A percentile compares a stretch with the other conserved stretches of the same genome.
Evolutionary conservation across 495 filamentous ascomycete species (phyloP).

Genomic region (Aspergillus bertholletiae): DNA sequence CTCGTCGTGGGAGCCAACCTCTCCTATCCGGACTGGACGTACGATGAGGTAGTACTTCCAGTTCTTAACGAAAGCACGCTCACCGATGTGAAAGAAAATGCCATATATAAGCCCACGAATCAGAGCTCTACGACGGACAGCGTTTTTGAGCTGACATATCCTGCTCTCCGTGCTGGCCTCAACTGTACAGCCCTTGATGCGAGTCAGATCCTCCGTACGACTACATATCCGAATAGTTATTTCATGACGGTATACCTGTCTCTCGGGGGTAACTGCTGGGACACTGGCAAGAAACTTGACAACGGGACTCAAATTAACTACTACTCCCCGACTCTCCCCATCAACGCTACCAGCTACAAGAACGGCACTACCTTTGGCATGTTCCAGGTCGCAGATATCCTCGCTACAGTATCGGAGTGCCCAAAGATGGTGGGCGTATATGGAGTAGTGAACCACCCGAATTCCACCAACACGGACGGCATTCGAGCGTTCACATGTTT

Average conservation of each 20-base stretch:
- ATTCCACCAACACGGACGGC: conserved; percentile 5
- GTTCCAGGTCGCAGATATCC: background rate
- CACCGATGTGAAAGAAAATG: background rate
- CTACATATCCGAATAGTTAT: background rate
- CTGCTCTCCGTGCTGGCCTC: conserved; percentile 5
- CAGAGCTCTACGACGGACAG: background rate
- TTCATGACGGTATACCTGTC: background rate
- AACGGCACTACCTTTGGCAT: background rate
- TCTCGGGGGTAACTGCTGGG: background rate
- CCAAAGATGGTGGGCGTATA: background rate
- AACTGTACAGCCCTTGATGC: background rate
- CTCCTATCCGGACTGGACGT: conserved; percentile 18
- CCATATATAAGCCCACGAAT: background rate
- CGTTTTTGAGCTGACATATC: background rate
- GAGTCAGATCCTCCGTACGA: background rate
- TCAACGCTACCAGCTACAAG: too few species aligned
- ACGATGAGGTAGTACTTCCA: conserved; percentile 13
- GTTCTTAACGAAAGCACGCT: background rate
- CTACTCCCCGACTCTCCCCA: too few species aligned
- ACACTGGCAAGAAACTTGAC: background rate
- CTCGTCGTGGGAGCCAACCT: conserved; percentile 9
- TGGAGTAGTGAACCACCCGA: background rate
- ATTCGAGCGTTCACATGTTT: conserved; percentile 1
- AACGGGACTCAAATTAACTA: too few species aligned
- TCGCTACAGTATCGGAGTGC: background rate